Percentiles rank a stretch among this genome's conserved stretches.
These are phyloP conservation scores for Stachybotrys chartarum DNA, from an alignment of 2,329 filamentous ascomycete species.

Conservation along the genomic window DNA sequence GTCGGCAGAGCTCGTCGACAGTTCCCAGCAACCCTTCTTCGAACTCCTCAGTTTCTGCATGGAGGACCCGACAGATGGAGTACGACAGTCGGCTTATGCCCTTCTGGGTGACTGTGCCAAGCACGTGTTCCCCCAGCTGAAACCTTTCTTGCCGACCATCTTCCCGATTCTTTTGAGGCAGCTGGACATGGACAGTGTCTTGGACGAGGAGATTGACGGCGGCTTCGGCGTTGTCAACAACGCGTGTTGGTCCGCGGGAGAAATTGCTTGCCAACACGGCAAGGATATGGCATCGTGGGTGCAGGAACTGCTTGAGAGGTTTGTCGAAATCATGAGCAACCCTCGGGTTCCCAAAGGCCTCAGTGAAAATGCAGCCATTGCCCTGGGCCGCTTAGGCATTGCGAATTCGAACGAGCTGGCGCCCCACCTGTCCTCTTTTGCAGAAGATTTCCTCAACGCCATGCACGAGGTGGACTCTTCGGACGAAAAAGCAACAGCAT, in stretches of 20 bases:
- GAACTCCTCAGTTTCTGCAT: constrained; percentile 87
- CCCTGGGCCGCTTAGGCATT: constrained; percentile 79
- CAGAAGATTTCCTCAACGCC: constrained; percentile 70
- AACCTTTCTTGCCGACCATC: constrained; percentile 64
- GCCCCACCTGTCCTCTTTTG: constrained; percentile 71
- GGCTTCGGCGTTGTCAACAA: constrained; percentile 95
- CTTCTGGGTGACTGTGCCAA: constrained; percentile 91
- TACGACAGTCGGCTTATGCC: constrained; percentile 92
- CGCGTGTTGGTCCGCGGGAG: constrained; percentile 92
- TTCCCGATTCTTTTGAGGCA: constrained; percentile 80
- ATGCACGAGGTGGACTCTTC: constrained; percentile 83
- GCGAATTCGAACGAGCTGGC: constrained; percentile 71
- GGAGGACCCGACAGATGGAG: constrained; percentile 84
- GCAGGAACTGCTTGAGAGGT: constrained; percentile 66
- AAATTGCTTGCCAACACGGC: constrained; percentile 77
- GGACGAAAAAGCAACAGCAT: constrained; percentile 89
- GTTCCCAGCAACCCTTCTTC: constrained; percentile 77
- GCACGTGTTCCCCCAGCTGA: constrained; percentile 78
- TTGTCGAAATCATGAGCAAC: constrained; percentile 78
- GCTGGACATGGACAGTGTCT: constrained; percentile 70
- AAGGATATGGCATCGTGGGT: constrained; percentile 71
- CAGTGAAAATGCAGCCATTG: constrained; percentile 89
- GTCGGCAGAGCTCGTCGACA: constrained; percentile 68
- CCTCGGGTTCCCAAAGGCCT: constrained; percentile 79
- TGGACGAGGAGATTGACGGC: constrained; percentile 74